A percentile compares a stretch with the other conserved stretches of the same genome.
phyloP scores from a whole-genome alignment of 139 green algal genomes.

The Tetradesmus obliquus region DNA sequence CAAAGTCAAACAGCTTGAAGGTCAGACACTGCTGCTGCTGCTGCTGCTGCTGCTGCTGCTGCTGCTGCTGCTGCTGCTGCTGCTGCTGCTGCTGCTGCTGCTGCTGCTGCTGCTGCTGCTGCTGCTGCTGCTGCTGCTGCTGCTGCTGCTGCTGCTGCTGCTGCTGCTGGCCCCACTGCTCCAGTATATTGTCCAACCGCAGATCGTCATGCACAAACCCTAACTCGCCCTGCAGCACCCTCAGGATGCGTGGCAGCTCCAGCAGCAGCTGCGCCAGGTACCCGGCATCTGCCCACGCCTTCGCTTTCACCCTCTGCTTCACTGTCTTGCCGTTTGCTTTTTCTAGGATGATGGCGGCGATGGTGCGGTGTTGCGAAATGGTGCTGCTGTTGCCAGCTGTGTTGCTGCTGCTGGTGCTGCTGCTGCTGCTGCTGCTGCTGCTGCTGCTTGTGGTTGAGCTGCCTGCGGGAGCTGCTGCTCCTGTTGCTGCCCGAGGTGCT shows the following conservation, averaged over 20 bases:
- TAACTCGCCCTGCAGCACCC: not conserved
- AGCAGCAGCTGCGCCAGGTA: constrained; percentile 8
- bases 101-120: not conserved
- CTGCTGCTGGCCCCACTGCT: not conserved
- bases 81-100: not conserved
- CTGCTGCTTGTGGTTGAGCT: not conserved
- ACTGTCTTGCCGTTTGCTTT: not conserved
- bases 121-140: not conserved
- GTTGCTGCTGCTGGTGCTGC: not conserved
- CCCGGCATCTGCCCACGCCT: not conserved
- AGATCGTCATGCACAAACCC: constrained; percentile 17
- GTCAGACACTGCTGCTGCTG: not conserved
- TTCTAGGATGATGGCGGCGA: not conserved
- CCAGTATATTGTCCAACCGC: not conserved
- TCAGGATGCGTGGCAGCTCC: not conserved
- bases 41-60: not conserved
- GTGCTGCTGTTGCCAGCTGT: not conserved
- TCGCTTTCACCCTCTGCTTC: not conserved
- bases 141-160: constrained; percentile 1
- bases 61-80: not conserved
- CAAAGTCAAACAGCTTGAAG: constrained; percentile 19
- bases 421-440: not conserved
- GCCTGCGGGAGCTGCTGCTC: not conserved
- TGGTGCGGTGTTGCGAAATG: not conserved
- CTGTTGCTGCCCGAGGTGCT: not conserved